phyloP scores from a whole-genome alignment of 1,284 basidiomycete species.

The Microbotryum lychnidis-dioicae region DNA sequence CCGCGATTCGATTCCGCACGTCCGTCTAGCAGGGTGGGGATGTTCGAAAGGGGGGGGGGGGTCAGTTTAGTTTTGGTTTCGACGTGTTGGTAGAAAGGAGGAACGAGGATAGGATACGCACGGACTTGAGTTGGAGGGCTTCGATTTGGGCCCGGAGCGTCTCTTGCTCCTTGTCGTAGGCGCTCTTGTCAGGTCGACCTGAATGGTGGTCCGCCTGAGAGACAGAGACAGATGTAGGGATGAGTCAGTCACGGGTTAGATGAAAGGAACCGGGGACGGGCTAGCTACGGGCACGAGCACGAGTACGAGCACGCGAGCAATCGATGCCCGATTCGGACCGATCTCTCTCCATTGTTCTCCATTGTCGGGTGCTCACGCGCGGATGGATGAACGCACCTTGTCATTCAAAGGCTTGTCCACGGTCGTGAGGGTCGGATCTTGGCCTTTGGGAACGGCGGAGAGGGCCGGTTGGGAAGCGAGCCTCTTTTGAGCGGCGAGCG shows the following conservation, averaged over 20 bases:
- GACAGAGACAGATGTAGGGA: too few relatives aligned
- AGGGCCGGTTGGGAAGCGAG: too few relatives aligned
- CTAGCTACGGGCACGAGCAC: not conserved
- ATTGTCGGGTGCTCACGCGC: too few relatives aligned
- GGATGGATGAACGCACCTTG: too few relatives aligned
- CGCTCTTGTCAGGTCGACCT: slow-evolving; percentile 24
- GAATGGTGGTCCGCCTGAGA: slow-evolving; percentile 4
- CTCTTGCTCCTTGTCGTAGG: slow-evolving; percentile 56
- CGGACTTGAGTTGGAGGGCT: slow-evolving; percentile 64
- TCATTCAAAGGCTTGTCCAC: not conserved
- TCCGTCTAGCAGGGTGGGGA: slow-evolving; percentile 49
- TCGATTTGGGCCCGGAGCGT: slow-evolving; percentile 75
- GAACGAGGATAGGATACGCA: slow-evolving; percentile 44
- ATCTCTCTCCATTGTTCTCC: too few relatives aligned
- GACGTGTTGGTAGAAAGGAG: too few relatives aligned
- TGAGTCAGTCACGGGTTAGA: not conserved
- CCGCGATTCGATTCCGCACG: slow-evolving; percentile 70
- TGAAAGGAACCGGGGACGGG: not conserved
- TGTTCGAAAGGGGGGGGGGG: not conserved
- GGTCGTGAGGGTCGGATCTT: slow-evolving; percentile 2
- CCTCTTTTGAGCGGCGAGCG: not conserved
- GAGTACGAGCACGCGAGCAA: too few relatives aligned
- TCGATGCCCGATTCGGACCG: too few relatives aligned
- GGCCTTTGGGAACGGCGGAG: not conserved
- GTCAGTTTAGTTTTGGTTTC: not conserved